phyloP scores from a whole-genome alignment of 345 rosid species.

The Hirschfeldia incana region DNA sequence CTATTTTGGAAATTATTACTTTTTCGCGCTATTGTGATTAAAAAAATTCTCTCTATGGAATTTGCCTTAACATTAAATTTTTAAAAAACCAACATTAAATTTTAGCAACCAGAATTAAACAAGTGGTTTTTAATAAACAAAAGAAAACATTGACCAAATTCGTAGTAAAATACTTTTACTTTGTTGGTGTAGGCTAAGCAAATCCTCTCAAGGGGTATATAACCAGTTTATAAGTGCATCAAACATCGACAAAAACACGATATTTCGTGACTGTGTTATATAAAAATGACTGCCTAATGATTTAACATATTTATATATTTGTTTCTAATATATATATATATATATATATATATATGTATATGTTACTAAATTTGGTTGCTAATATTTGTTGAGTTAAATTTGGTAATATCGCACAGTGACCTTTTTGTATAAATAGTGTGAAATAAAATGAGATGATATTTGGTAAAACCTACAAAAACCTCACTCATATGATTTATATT shows the following conservation, averaged over 20 bases:
- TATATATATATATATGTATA: too few relatives aligned
- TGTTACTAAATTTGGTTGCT: background rate
- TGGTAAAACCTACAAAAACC: background rate
- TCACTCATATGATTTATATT: background rate
- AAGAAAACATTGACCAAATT: background rate
- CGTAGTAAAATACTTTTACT: background rate
- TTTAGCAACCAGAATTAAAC: background rate
- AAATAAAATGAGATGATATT: background rate
- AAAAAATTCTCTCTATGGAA: background rate
- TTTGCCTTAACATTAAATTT: background rate
- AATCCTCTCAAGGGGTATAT: background rate
- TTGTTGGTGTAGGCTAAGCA: background rate
- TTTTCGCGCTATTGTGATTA: too few relatives aligned
- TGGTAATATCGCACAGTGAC: background rate
- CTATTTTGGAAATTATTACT: too few relatives aligned
- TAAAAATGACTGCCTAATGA: background rate
- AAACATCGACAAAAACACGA: background rate
- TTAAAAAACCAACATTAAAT: too few relatives aligned
- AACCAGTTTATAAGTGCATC: background rate
- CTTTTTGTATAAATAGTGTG: background rate
- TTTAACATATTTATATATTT: background rate
- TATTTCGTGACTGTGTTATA: background rate
- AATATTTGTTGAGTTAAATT: background rate
- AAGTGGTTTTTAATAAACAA: background rate
- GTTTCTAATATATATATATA: background rate